Evolutionary conservation across 257 asterid genomes (phyloP).

Genomic region (Lycium barbarum): DNA sequence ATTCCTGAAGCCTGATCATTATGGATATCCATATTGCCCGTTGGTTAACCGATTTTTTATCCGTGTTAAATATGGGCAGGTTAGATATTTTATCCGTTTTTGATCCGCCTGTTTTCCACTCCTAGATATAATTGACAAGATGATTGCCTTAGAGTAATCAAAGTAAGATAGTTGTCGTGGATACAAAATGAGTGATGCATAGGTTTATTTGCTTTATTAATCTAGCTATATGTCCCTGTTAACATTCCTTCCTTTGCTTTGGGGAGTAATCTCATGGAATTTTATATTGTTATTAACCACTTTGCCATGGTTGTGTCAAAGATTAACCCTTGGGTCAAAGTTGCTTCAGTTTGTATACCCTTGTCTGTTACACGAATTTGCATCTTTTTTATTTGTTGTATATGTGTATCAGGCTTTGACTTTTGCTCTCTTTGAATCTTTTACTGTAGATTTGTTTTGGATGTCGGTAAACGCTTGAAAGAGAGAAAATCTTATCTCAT

Average conservation of each 20-base stretch:
- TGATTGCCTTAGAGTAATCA: neutral
- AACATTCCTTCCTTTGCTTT: neutral
- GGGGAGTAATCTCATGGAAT: neutral
- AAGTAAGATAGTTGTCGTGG: neutral
- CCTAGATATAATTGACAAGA: neutral
- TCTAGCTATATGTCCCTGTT: neutral
- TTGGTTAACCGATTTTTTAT: no score
- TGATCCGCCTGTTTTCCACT: no score
- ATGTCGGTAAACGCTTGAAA: conserved; percentile 72
- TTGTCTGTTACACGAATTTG: neutral
- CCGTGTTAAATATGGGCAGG: no score
- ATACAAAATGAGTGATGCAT: neutral
- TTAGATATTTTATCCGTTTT: no score
- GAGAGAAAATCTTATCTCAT: conserved; percentile 84
- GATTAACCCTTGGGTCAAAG: neutral
- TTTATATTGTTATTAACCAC: neutral
- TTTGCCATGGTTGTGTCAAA: neutral
- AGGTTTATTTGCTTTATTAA: neutral
- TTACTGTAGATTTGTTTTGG: conserved; percentile 65
- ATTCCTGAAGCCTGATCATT: no score
- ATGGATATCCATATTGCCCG: no score
- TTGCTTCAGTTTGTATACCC: conserved; percentile 16
- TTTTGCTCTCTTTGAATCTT: conserved; percentile 30
- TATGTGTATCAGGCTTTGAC: neutral
- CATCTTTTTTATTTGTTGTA: neutral